Base-by-base conservation (phyloP, 2,329 filamentous ascomycete species). In the Aspergillus felis region DNA sequence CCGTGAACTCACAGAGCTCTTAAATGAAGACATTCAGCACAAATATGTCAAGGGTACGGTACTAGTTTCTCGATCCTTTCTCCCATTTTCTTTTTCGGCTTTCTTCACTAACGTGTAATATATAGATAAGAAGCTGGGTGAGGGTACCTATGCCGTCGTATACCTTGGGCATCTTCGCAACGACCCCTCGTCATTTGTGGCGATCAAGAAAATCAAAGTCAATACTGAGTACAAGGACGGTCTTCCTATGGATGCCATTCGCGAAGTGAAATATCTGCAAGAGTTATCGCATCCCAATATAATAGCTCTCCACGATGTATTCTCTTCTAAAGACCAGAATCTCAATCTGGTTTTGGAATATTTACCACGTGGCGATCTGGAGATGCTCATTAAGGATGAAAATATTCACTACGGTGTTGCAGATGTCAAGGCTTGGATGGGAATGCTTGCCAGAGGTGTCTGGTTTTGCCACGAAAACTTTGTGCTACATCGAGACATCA, bases 401-500 rank as follows among this genome's bases (percentile, higher is more conserved):
- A 84, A 87, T 54, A 87, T 97, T 50, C 85, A 87, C 55, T 97
- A 97, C 74, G 90, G 90, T 60, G 85, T 86, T 10, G 89, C 90
- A 20, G 94, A 99, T 74, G 92, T 97, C 74, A 99, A 99, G 75
- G 89, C 92, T 17, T 99, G 94, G 94, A 96, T 97, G 88, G 90
- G 90, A 62, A 97, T 97, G 94, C 83, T 97, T n/a, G 85, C 84
- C 28, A 87, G 93, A 46, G 94, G 90, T 27, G 86, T 97, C 28
- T 96, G 91, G 88, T 99, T 96, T 80, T 97, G 94, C 75, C 94
- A 99, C 75, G 90, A 92, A 71, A 95, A 94, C 74, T 93, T 89
- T 67, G 85, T 99, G 20, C 82, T 99, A 29, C 94, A 99, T 77
- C 90, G 94, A 66, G 94, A 99, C 80, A 97, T 99, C 81, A 99